These are phyloP conservation scores for Botrytis cinerea DNA, from an alignment of 2,329 filamentous ascomycete species.

Conservation along the genomic window DNA sequence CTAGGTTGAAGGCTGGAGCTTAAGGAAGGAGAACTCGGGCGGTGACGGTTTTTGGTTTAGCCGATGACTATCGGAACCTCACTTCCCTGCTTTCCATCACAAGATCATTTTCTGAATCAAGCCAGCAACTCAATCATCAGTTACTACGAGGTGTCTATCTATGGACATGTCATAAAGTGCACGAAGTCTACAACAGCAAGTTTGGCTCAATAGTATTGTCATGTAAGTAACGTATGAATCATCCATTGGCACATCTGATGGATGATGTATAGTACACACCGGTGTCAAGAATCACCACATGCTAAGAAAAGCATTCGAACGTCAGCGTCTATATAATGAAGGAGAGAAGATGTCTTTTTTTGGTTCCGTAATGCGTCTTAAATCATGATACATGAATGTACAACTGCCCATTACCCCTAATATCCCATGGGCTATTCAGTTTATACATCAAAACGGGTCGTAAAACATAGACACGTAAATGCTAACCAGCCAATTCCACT, in stretches of 20 bases:
- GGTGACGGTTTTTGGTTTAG: constrained; percentile 4
- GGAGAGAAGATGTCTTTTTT: constrained; percentile 19
- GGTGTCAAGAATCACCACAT: neutral
- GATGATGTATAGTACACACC: neutral
- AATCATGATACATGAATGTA: constrained; percentile 13
- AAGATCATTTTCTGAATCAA: neutral
- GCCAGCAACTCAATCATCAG: neutral
- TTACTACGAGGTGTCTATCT: neutral
- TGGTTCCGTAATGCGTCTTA: constrained; percentile 12
- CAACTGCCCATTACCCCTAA: neutral
- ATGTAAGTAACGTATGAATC: neutral
- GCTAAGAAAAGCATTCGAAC: neutral
- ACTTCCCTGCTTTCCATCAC: neutral
- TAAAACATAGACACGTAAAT: constrained; percentile 16
- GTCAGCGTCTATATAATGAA: neutral
- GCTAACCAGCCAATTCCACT: constrained; percentile 1
- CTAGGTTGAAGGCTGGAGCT: constrained; percentile 2
- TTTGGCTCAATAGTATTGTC: neutral
- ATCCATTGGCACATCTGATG: neutral
- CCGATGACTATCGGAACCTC: neutral
- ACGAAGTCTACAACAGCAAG: neutral
- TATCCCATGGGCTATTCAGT: neutral
- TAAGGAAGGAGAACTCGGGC: neutral
- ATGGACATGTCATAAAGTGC: neutral
- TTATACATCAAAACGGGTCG: constrained; percentile 6